Evolutionary conservation across 345 rosid species (phyloP), one percentile per base, ranked within the genome.

Genomic region (Lumnitzera racemosa): DNA sequence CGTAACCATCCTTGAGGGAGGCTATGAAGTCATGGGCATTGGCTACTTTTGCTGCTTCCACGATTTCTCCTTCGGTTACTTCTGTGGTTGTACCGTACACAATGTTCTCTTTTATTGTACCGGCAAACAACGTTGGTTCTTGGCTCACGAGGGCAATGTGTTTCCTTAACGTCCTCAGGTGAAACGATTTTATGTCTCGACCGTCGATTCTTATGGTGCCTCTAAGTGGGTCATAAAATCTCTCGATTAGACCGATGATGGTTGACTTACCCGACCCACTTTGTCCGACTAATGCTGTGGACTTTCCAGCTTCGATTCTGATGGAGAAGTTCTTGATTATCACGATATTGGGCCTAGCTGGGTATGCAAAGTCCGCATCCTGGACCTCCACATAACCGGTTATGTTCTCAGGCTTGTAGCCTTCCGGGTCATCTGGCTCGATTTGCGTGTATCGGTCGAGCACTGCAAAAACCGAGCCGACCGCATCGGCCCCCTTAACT

Each of bases 261-360:
- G 90, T 89, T 2, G 96, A 89, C 24, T 89, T 89, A 1, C 96
- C 96, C 2, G 89, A 89, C 25, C 90, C 96, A 23, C 96, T 89
- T 62, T 74, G 87, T 23, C 96, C 96, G 0, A 89, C 90, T 20
- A 89, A 55, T 1, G 90, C 96, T 0, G 89, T 89, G 15, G 96
- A 82, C 66, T 78, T 86, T 4, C 85, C 91, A 0, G 87, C 76
- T 29, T 84, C 77, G 10, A 89, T 78, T 15, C 55, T 58, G 57
- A 86, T 76, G 0, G 84, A 78, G 65, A 86, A 84, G 27, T 68
- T 80, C 61, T 56, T 72, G 25, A 89, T 78, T 51, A 87, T 74
- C 69, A 67, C 52, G 29, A 72, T 71, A 48, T 84, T 46, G 12
- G 89, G 83, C 50, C 94, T 69, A 7, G 89, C 74, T 0, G 89